Percentiles rank a stretch among this genome's conserved stretches.
phyloP scores from a whole-genome alignment of 305 asterid species.

The Petunia hybrid region DNA sequence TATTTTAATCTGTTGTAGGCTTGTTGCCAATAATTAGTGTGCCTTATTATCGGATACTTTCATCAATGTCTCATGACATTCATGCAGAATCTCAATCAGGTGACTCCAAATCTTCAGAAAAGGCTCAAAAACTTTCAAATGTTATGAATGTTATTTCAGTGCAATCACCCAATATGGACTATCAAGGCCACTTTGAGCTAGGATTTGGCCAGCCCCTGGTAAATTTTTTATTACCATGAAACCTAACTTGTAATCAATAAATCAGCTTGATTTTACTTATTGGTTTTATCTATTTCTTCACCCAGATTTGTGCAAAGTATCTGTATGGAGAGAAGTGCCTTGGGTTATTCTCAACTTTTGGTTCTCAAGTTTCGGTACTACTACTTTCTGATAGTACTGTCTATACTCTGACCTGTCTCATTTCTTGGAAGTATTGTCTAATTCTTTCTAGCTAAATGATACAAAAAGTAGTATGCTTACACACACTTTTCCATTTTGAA shows the following conservation, averaged over 20 bases:
- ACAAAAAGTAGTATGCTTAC: background rate
- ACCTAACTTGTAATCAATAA: background rate
- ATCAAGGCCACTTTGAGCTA: slow-evolving; percentile 56
- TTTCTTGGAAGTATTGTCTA: background rate
- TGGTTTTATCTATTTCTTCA: background rate
- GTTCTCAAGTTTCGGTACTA: slow-evolving; percentile 55
- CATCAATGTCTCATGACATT: background rate
- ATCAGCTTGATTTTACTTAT: background rate
- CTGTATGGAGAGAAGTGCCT: slow-evolving; percentile 59
- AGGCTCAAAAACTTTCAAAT: slow-evolving; percentile 52
- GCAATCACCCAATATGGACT: slow-evolving; percentile 45
- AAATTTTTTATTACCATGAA: background rate
- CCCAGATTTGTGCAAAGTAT: slow-evolving; percentile 59
- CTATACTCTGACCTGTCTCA: background rate
- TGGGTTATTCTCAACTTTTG: slow-evolving; percentile 54
- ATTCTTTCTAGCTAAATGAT: background rate
- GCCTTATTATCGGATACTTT: background rate
- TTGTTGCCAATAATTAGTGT: too few relatives aligned
- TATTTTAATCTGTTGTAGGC: too few relatives aligned
- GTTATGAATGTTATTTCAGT: slow-evolving; percentile 36
- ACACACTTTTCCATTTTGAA: background rate
- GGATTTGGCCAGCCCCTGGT: slow-evolving; percentile 73
- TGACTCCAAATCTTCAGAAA: slow-evolving; percentile 50
- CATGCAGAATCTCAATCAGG: slow-evolving; percentile 41
- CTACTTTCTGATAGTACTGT: background rate